phyloP scores from a whole-genome alignment of 805 yeast genomes.

The Priceomyces haplophilus region DNA sequence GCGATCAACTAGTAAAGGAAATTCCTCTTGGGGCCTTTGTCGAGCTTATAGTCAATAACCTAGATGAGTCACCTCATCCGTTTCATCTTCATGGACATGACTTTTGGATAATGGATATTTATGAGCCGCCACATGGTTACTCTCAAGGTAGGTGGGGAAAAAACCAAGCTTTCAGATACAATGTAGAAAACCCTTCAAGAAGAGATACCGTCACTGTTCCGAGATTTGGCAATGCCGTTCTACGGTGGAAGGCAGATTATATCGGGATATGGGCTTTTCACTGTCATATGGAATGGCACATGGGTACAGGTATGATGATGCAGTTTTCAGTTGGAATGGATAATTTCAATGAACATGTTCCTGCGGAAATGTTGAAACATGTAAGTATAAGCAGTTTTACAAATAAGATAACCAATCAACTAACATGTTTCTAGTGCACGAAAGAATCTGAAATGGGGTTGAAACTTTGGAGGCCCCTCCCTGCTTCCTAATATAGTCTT shows the following conservation, averaged over 20 bases:
- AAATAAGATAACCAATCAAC: background rate
- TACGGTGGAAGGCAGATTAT: slow-evolving; percentile 6
- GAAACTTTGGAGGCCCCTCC: background rate
- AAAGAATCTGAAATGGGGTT: background rate
- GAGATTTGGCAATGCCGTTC: slow-evolving; percentile 4
- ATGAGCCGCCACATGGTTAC: slow-evolving; percentile 1
- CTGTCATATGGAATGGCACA: slow-evolving; percentile 8
- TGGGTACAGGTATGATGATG: slow-evolving; percentile 14
- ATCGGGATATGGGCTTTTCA: slow-evolving; percentile 8
- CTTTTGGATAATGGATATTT: slow-evolving; percentile 8
- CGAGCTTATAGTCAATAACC: slow-evolving; percentile 6
- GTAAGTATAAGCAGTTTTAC: slow-evolving; percentile 1
- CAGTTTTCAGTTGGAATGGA: slow-evolving; percentile 6
- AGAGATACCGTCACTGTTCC: slow-evolving; percentile 7
- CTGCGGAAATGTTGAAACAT: slow-evolving; percentile 2
- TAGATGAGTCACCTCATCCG: slow-evolving; percentile 7
- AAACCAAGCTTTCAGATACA: background rate
- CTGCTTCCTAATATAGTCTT: slow-evolving; percentile 1
- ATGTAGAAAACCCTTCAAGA: slow-evolving; percentile 1
- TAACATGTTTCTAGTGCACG: background rate
- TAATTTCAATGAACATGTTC: slow-evolving; percentile 1
- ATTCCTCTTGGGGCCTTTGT: slow-evolving; percentile 2
- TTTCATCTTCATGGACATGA: slow-evolving; percentile 9
- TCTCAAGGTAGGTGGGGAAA: slow-evolving; percentile 4
- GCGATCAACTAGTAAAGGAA: slow-evolving; percentile 3